Conservation (phyloP, 805 yeast genomes). For the Wickerhamiella shivajii region DNA sequence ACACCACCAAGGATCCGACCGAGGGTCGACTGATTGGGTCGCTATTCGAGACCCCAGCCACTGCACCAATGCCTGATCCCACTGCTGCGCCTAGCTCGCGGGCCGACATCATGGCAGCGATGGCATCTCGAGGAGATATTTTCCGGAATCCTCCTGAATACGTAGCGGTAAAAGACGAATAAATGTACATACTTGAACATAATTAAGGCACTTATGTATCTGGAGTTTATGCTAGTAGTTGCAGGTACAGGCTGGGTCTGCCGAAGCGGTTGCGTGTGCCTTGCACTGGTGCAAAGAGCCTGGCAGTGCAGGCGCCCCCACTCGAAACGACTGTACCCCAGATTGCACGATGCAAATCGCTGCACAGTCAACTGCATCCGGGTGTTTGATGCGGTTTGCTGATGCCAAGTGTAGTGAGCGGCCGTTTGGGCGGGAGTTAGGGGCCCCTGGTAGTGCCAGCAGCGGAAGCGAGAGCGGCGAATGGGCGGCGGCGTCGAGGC, state of each 20-base stretch:
- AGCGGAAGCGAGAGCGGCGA: no score
- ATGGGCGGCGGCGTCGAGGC: no score
- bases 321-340: no score
- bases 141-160: conserved; percentile 23
- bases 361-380: no score
- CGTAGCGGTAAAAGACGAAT: conserved; percentile 11
- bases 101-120: conserved; percentile 21
- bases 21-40: conserved; percentile 49
- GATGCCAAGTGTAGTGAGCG: no score
- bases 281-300: background rate
- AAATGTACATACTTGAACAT: background rate
- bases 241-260: background rate
- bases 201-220: conserved; percentile 1
- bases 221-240: background rate
- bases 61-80: conserved; percentile 23
- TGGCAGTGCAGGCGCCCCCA: background rate
- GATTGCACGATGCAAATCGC: background rate
- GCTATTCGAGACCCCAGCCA: conserved; percentile 39
- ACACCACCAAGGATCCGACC: conserved; percentile 38
- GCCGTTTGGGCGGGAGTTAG: no score
- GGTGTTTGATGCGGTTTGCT: no score
- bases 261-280: background rate
- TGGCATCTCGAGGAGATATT: conserved; percentile 27
- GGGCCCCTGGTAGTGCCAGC: no score
- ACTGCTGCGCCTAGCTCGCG: conserved; percentile 17